Evolutionary conservation across 306 rosid species (phyloP).

Genomic region (Cicer bijugum): DNA sequence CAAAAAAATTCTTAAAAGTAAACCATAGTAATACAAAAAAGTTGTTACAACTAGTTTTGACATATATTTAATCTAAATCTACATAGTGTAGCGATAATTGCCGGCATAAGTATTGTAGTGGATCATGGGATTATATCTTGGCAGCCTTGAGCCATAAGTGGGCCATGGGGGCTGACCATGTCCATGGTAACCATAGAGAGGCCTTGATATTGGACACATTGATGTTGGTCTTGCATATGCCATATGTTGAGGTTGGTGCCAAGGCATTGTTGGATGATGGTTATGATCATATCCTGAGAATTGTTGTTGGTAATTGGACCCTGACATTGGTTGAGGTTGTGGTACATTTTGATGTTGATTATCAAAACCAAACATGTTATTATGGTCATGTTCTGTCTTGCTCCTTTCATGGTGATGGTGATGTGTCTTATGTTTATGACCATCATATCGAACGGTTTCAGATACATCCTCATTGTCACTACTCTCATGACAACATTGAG

Average conservation of each 20-base stretch:
- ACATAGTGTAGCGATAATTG: conserved; percentile 23
- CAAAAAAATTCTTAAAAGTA: background rate
- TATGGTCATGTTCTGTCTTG: background rate
- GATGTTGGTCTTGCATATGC: conserved; percentile 3
- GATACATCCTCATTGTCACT: background rate
- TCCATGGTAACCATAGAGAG: conserved; percentile 7
- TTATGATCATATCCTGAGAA: background rate
- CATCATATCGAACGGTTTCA: background rate
- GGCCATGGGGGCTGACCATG: background rate
- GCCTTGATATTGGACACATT: background rate
- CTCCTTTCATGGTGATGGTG: background rate
- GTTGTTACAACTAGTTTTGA: background rate
- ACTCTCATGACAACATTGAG: background rate
- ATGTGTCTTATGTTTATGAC: background rate
- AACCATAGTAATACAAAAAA: background rate
- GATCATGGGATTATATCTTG: conserved; percentile 35
- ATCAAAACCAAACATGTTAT: background rate
- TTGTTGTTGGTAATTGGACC: background rate
- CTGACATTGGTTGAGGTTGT: conserved; percentile 8
- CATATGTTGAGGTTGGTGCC: background rate
- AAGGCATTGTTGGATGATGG: conserved; percentile 6
- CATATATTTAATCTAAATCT: background rate
- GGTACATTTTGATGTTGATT: background rate
- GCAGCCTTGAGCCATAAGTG: background rate
- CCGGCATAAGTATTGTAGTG: conserved; percentile 42